Base-by-base conservation (phyloP, 176 grass and related monocot genomes). In the Dactylis glomerata region DNA sequence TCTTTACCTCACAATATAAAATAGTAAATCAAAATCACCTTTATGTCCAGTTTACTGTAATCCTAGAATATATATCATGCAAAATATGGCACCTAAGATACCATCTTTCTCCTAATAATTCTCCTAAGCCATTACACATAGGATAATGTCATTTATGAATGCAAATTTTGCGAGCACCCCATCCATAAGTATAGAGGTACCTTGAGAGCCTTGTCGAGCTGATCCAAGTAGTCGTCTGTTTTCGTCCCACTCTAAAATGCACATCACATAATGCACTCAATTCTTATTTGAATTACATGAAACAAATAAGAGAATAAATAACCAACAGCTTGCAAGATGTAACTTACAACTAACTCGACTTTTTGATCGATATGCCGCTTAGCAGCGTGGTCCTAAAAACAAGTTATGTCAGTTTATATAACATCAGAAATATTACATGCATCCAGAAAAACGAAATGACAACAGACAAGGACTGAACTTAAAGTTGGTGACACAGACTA, bases 331-430 rank as follows among this genome's bases (percentile, higher is more conserved):
- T 63, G 45, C 2, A 76, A 59, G 16, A 57, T 56, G 63, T 22
- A 73, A 91, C 91, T 89, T 92, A 95, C 93, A 59, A 24, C 49
- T 84, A 95, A 73, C 73, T 98, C 96, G 76, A 98, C 62, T 89
- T 98, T 95, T 84, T 95, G 89, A 89, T 98, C 87, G 66, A 95
- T 95, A 81, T 90, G 90, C 17, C 84, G 75, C 83, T 82, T 93
- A 74, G 93, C 93, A 47, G 84, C 71, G 3, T 83, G 84, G 66
- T 95, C 96, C 93, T 98, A 54, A 84, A 91, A 86, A 20, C 20
- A 73, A 88, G 45, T 59, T 19, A 88, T 28, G 31, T 44, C 51
- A 34, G 65, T 49, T 86, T 45, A 81, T 50, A 73, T 8, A 41
- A 28, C 27, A 36, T 30, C 13, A 47, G 3, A 37, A 83, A 73